A percentile compares a stretch with the other conserved stretches of the same genome.
Conservation (phyloP, 306 rosid species). For the Vigna nakashimae region DNA sequence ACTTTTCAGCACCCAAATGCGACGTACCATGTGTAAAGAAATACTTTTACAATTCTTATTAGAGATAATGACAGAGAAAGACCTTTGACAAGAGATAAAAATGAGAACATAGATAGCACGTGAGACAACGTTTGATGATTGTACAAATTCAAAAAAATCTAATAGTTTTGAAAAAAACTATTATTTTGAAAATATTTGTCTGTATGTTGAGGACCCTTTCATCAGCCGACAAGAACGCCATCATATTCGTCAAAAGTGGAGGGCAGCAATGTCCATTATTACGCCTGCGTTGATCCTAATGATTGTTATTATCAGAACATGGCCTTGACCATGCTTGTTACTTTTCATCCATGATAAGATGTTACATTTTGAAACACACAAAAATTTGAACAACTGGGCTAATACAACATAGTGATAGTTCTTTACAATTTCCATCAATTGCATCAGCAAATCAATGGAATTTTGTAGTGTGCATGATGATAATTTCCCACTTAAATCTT, state of each 20-base stretch:
- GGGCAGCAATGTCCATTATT: constrained; percentile 25
- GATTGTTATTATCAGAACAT: constrained; percentile 13
- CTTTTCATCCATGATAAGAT: background rate
- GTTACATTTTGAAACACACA: constrained; percentile 21
- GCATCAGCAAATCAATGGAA: constrained; percentile 13
- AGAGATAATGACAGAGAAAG: constrained; percentile 6
- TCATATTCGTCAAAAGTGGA: constrained; percentile 44
- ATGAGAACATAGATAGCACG: background rate
- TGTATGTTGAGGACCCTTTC: background rate
- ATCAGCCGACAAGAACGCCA: constrained; percentile 39
- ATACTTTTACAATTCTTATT: background rate
- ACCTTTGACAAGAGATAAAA: background rate
- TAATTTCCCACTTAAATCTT: constrained; percentile 28
- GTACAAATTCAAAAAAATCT: constrained; percentile 8
- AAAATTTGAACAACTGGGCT: background rate
- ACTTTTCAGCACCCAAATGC: constrained; percentile 17
- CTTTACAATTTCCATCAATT: constrained; percentile 18
- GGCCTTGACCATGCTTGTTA: constrained; percentile 1
- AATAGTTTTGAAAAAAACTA: background rate
- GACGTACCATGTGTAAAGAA: background rate
- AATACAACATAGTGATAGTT: background rate
- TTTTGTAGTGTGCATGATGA: constrained; percentile 8
- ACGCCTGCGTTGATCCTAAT: constrained; percentile 30
- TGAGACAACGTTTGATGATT: constrained; percentile 9
- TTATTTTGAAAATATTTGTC: constrained; percentile 22